Evolutionary conservation across 225 moss, liverwort and hornwort genomes (phyloP).

Genomic region (Takakia lepidozioides): DNA sequence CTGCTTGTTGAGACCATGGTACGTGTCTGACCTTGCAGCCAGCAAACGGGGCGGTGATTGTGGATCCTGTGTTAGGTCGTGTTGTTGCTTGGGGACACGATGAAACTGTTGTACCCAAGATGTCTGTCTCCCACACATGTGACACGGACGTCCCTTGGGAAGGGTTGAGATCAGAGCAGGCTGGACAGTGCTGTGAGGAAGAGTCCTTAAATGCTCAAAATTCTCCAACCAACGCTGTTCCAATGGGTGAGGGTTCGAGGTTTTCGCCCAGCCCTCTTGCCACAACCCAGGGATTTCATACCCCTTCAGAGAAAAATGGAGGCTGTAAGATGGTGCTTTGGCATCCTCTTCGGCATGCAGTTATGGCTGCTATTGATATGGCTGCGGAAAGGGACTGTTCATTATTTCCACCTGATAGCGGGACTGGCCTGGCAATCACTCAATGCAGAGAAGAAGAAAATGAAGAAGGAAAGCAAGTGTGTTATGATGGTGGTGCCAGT

Average conservation of each 20-base stretch:
- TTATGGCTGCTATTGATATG: conserved; percentile 74
- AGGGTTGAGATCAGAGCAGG: too few relatives aligned
- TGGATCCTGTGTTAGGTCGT: conserved; percentile 66
- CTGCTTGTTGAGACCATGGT: conserved; percentile 7
- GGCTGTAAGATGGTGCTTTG: conserved; percentile 6
- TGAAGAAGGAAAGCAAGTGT: conserved; percentile 8
- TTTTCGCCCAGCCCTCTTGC: too few relatives aligned
- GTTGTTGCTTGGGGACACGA: conserved; percentile 73
- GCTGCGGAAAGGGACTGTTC: conserved; percentile 67
- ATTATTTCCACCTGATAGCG: conserved; percentile 33
- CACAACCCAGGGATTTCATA: too few relatives aligned
- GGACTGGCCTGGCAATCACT: neutral
- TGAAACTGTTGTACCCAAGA: conserved; percentile 25
- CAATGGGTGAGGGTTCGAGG: too few relatives aligned
- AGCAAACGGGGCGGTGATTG: conserved; percentile 90
- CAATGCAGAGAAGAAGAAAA: conserved; percentile 12
- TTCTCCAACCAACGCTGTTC: too few relatives aligned
- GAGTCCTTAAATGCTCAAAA: neutral
- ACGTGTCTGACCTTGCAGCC: conserved; percentile 31
- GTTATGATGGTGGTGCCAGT: conserved; percentile 18
- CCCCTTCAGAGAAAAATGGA: too few relatives aligned
- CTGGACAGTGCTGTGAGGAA: too few relatives aligned
- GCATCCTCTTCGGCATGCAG: conserved; percentile 82
- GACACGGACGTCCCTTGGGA: neutral
- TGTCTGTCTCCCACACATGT: neutral